Conservation (phyloP, 257 asterid species). For the Nicotiana knightiana region DNA sequence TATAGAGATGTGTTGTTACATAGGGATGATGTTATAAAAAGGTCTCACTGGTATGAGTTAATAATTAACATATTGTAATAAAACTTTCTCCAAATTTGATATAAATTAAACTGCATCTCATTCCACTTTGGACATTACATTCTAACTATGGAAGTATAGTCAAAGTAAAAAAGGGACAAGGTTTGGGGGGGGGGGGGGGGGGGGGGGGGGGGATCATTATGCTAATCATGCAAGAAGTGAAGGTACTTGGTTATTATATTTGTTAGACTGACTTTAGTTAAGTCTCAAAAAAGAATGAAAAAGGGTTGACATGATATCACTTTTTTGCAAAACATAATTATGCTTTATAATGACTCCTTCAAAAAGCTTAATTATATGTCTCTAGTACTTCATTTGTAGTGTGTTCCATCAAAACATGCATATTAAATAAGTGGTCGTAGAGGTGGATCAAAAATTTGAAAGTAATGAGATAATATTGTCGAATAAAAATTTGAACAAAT, state of each 20-base stretch:
- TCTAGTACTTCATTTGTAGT: neutral
- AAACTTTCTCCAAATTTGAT: too few relatives aligned
- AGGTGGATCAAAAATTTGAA: too few relatives aligned
- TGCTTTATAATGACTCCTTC: neutral
- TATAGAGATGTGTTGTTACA: too few relatives aligned
- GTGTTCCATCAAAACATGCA: neutral
- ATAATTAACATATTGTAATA: too few relatives aligned
- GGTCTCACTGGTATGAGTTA: neutral
- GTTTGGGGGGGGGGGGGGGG: too few relatives aligned
- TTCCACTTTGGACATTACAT: neutral
- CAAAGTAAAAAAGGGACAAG: too few relatives aligned
- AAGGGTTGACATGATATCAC: conserved; percentile 13
- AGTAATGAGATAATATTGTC: too few relatives aligned
- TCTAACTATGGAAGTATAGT: neutral
- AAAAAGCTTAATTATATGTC: neutral
- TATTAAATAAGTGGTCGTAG: neutral
- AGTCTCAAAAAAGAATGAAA: neutral
- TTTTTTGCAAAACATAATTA: conserved; percentile 8
- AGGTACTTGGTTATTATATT: neutral
- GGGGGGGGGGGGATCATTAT: neutral
- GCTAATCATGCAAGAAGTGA: conserved; percentile 14
- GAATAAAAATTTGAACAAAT: too few relatives aligned
- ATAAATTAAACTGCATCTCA: neutral
- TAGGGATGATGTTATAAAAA: too few relatives aligned
- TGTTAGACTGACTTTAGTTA: neutral